Evolutionary conservation across 768 basidiomycete species (phyloP).

Genomic region (Dentipellis fragilis): DNA sequence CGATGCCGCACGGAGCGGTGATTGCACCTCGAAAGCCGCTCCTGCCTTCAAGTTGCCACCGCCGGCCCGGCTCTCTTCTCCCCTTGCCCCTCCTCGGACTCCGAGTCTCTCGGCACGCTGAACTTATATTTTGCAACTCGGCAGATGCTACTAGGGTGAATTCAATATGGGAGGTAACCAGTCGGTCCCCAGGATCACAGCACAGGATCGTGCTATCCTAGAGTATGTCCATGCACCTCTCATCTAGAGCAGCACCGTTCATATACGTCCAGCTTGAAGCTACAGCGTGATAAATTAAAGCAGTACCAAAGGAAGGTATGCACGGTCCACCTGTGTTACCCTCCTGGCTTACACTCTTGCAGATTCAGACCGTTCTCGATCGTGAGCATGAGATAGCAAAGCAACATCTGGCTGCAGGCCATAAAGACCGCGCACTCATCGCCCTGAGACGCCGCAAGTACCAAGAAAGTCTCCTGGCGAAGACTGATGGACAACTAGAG

Average conservation of each 20-base stretch:
- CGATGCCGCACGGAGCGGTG: neutral
- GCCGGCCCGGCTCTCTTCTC: too few species aligned
- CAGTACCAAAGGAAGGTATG: slow-evolving; percentile 91
- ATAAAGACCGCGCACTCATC: slow-evolving; percentile 80
- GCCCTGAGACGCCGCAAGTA: slow-evolving; percentile 90
- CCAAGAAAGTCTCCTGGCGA: slow-evolving; percentile 76
- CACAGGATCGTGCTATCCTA: slow-evolving; percentile 89
- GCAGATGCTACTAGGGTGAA: neutral
- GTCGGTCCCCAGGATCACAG: slow-evolving; percentile 80
- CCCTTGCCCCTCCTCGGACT: too few species aligned
- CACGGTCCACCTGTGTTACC: neutral
- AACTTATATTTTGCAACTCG: neutral
- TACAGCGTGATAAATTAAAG: slow-evolving; percentile 91
- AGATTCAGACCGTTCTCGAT: slow-evolving; percentile 84
- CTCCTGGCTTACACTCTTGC: neutral
- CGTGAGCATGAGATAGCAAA: slow-evolving; percentile 87
- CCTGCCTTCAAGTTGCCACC: neutral
- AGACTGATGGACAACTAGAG: slow-evolving; percentile 86
- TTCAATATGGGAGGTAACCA: slow-evolving; percentile 56
- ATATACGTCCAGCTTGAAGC: slow-evolving; percentile 58
- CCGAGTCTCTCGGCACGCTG: too few species aligned
- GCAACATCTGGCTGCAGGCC: slow-evolving; percentile 65
- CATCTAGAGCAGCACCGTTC: too few species aligned
- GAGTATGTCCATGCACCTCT: slow-evolving; percentile 50
- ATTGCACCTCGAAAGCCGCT: neutral